Base-by-base conservation (phyloP, 441 rosid species). In the California macrophylla region DNA sequence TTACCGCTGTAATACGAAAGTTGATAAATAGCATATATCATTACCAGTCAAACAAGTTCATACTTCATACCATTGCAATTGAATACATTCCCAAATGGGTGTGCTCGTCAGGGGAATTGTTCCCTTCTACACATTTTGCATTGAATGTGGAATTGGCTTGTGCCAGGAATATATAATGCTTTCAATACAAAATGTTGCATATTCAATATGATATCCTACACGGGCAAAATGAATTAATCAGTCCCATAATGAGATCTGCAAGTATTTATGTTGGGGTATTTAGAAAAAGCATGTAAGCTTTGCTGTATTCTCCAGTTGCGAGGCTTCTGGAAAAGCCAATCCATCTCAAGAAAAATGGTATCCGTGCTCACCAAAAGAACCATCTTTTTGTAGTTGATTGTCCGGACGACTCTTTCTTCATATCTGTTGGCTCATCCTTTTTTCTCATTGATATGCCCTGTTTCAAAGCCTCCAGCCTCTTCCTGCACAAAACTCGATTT, bases 381-480 rank as follows among this genome's bases (percentile, higher is more conserved):
- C 97, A 86, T 80, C 64, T 84, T 76, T 40, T 40, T 0, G 50
- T 13, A 10, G 50, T 40, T 13, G 50, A 40, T 3, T 82, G 86
- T 15, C 66, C 1, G 3, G 86, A 64, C 47, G 54, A 77, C 20
- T 50, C 23, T 50, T 50, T 50, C 56, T 50, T 50, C 56, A 18
- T 50, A 68, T 69, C 71, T 36, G 72, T 74, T 1, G 85, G 83
- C 72, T 75, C 84, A 26, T 80, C 85, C 68, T 69, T 75, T 66
- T 69, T 75, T 68, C 92, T 87, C 1, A 68, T 82, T 77, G 82
- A 86, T 50, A 92, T 83, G 64, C 98, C 98, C 67, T 78, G 79
- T 77, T 85, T 90, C 62, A 90, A 72, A 12, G 91, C 85, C 69
- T 87, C 92, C 76, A 92, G 73, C 72, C 97, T 83, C 74, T 29